A percentile compares a stretch with the other conserved stretches of the same genome.
phyloP scores from a whole-genome alignment of 768 basidiomycete genomes.

The Xerocomellus intermedius region DNA sequence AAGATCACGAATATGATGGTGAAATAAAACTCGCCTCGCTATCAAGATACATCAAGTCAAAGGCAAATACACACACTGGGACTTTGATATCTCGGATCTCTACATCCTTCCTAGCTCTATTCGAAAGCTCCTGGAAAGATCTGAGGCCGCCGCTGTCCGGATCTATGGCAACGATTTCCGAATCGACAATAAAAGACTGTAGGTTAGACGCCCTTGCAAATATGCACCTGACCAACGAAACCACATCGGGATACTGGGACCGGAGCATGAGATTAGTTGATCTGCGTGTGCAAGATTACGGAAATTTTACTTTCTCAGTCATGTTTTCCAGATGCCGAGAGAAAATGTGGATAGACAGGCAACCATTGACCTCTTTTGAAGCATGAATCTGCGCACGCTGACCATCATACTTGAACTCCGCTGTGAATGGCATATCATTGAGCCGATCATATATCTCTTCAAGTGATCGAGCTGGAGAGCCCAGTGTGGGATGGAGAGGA shows the following conservation, averaged over 20 bases:
- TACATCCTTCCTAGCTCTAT: constrained; percentile 82
- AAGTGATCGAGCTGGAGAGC: constrained; percentile 81
- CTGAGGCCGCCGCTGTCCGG: constrained; percentile 56
- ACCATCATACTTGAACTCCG: constrained; percentile 92
- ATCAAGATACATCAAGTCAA: constrained; percentile 88
- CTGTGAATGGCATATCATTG: constrained; percentile 64
- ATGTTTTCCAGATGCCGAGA: constrained; percentile 90
- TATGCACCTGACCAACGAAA: constrained; percentile 52
- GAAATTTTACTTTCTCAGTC: constrained; percentile 69
- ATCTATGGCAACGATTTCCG: constrained; percentile 88
- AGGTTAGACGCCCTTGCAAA: constrained; percentile 43
- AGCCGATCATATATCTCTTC: constrained; percentile 78
- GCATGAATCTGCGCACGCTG: constrained; percentile 83
- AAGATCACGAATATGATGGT: background rate
- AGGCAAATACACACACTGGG: constrained; percentile 79
- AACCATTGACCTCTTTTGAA: constrained; percentile 23
- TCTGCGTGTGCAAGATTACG: background rate
- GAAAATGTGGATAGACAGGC: constrained; percentile 60
- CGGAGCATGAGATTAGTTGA: constrained; percentile 13
- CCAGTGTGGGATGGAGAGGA: constrained; percentile 83
- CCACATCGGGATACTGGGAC: constrained; percentile 78
- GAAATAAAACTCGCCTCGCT: constrained; percentile 54
- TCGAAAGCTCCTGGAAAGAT: constrained; percentile 86
- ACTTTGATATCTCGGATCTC: constrained; percentile 70
- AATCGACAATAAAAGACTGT: constrained; percentile 72